Percentiles rank a stretch among this genome's conserved stretches.
Conservation (phyloP, 2,329 filamentous ascomycete species). For the Calonectria pteridis region DNA sequence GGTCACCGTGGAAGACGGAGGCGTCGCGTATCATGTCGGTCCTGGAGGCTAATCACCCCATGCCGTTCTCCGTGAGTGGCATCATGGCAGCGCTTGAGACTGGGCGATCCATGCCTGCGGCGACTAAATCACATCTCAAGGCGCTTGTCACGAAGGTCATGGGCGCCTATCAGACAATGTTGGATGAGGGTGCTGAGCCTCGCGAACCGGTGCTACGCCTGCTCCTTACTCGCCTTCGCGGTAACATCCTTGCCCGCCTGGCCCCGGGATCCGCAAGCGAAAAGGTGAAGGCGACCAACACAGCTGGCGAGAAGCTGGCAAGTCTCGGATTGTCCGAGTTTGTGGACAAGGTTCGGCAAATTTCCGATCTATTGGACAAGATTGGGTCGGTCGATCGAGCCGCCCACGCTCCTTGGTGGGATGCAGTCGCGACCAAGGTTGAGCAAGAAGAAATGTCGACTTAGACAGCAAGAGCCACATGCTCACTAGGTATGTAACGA, state of each 20-base stretch:
- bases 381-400: slow-evolving; percentile 77
- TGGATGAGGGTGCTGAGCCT: slow-evolving; percentile 55
- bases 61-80: slow-evolving; percentile 69
- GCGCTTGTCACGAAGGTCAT: slow-evolving; percentile 70
- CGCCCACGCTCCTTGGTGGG: slow-evolving; percentile 78
- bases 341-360: slow-evolving; percentile 74
- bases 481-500: slow-evolving; percentile 5
- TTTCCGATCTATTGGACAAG: slow-evolving; percentile 76
- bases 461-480: slow-evolving; percentile 23
- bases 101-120: slow-evolving; percentile 73
- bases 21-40: slow-evolving; percentile 78
- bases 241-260: slow-evolving; percentile 74
- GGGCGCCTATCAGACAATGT: slow-evolving; percentile 61
- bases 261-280: slow-evolving; percentile 76
- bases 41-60: slow-evolving; percentile 68
- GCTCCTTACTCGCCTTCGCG: slow-evolving; percentile 74
- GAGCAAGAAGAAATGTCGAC: slow-evolving; percentile 54
- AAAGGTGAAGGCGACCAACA: slow-evolving; percentile 76
- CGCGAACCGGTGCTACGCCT: slow-evolving; percentile 73
- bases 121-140: slow-evolving; percentile 70
- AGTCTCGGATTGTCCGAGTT: slow-evolving; percentile 80
- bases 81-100: slow-evolving; percentile 73
- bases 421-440: slow-evolving; percentile 71
- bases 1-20: slow-evolving; percentile 81
- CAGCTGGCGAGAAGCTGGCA: slow-evolving; percentile 77